phyloP scores from a whole-genome alignment of 805 yeast species.

The Cyberlindnera maritima region DNA sequence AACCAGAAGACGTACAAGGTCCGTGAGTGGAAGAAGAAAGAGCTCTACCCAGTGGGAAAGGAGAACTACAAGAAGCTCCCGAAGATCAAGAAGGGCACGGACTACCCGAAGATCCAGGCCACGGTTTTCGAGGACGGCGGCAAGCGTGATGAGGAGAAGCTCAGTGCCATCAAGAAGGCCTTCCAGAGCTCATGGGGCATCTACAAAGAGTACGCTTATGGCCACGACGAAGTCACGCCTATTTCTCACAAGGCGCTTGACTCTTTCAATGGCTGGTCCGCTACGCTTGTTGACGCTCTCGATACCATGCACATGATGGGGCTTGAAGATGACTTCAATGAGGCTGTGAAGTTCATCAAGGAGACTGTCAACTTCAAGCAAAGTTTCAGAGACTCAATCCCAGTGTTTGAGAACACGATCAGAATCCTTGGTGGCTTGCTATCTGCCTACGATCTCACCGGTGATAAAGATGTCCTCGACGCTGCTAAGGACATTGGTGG shows the following conservation, averaged over 20 bases:
- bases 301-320: conserved; percentile 51
- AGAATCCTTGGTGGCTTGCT: conserved; percentile 52
- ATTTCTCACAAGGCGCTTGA: conserved; percentile 32
- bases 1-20: conserved; percentile 22
- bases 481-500: conserved; percentile 47
- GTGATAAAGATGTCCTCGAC: conserved; percentile 31
- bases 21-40: conserved; percentile 19
- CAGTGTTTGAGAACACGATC: conserved; percentile 50
- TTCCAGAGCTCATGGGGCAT: conserved; percentile 43
- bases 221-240: conserved; percentile 45
- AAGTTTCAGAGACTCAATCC: conserved; percentile 39
- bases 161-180: conserved; percentile 33
- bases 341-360: conserved; percentile 36
- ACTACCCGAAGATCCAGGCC: conserved; percentile 32
- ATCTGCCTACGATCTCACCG: conserved; percentile 49
- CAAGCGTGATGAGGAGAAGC: conserved; percentile 25
- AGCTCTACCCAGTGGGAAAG: conserved; percentile 21
- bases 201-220: conserved; percentile 42
- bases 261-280: conserved; percentile 50
- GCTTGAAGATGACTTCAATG: conserved; percentile 36
- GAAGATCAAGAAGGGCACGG: conserved; percentile 7
- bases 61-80: conserved; percentile 27
- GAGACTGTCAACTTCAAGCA: conserved; percentile 36
- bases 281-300: conserved; percentile 47
- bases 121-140: conserved; percentile 30